Evolutionary conservation across 345 rosid species (phyloP).

Genomic region (Acer saccharum): DNA sequence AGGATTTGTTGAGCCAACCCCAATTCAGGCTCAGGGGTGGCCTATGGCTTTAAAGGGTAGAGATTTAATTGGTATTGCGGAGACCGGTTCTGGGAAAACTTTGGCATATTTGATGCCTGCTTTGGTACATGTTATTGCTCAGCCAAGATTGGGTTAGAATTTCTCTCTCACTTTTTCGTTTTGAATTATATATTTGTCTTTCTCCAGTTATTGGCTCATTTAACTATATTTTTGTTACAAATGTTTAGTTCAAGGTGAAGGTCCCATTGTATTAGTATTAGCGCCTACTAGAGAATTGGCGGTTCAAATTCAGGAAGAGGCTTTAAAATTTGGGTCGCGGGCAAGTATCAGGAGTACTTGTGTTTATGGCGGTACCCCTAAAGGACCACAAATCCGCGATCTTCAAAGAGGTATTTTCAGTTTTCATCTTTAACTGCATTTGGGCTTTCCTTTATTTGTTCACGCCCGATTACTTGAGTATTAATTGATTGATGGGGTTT

Average conservation of each 20-base stretch:
- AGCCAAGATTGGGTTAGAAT: slow-evolving; percentile 83
- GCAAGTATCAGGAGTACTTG: slow-evolving; percentile 85
- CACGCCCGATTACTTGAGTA: neutral
- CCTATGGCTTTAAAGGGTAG: slow-evolving; percentile 98
- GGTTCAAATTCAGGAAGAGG: slow-evolving; percentile 94
- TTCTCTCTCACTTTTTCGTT: neutral
- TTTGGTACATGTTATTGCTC: slow-evolving; percentile 85
- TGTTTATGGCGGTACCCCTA: slow-evolving; percentile 94
- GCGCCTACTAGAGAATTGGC: slow-evolving; percentile 99
- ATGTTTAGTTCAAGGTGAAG: slow-evolving; percentile 74
- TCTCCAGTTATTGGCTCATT: slow-evolving; percentile 4
- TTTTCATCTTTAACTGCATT: slow-evolving; percentile 9
- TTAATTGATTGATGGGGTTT: slow-evolving; percentile 13
- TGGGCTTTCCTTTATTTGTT: neutral
- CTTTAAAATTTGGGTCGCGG: slow-evolving; percentile 62
- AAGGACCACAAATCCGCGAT: slow-evolving; percentile 97
- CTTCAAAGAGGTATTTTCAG: slow-evolving; percentile 71
- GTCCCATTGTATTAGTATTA: slow-evolving; percentile 76
- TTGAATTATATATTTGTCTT: neutral
- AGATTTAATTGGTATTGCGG: slow-evolving; percentile 92
- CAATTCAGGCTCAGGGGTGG: slow-evolving; percentile 97
- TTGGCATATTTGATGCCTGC: slow-evolving; percentile 94
- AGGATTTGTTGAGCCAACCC: slow-evolving; percentile 94
- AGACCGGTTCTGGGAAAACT: slow-evolving; percentile 99
- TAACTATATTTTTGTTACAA: neutral